phyloP scores from a whole-genome alignment of 768 basidiomycete species.

The Trichaptum fuscoviolaceum region DNA sequence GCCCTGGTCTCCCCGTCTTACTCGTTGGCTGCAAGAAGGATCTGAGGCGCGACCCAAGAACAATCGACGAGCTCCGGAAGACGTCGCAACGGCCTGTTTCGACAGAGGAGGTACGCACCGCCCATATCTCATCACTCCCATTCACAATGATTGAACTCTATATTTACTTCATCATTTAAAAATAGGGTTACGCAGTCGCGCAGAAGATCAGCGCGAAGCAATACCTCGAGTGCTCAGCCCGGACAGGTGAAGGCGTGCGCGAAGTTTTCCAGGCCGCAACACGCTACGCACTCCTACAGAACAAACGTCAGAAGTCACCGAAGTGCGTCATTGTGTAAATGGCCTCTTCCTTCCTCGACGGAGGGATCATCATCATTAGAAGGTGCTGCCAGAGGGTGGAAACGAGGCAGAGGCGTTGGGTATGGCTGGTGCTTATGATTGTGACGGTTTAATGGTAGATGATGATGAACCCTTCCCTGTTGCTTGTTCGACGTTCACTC shows the following conservation, averaged over 20 bases:
- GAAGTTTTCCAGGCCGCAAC: conserved; percentile 99
- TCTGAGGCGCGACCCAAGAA: conserved; percentile 41
- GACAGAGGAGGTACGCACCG: conserved; percentile 29
- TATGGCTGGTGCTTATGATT: neutral
- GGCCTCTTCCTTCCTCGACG: too few relatives aligned
- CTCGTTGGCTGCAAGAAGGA: conserved; percentile 51
- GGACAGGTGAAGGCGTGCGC: conserved; percentile 92
- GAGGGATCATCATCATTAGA: too few relatives aligned
- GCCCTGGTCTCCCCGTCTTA: conserved; percentile 43
- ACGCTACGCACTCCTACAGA: conserved; percentile 75
- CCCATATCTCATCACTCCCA: conserved; percentile 2
- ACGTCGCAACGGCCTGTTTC: conserved; percentile 41
- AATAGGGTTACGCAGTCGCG: conserved; percentile 86
- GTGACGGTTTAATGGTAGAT: neutral
- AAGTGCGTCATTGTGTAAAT: conserved; percentile 40
- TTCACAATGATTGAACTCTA: conserved; percentile 4
- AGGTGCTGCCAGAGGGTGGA: too few relatives aligned
- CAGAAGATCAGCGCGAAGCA: conserved; percentile 96
- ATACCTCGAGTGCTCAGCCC: conserved; percentile 97
- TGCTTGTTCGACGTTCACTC: neutral
- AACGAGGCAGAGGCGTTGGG: neutral
- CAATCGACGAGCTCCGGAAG: conserved; percentile 39
- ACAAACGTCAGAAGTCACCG: conserved; percentile 37
- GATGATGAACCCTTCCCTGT: neutral
- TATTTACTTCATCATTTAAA: conserved; percentile 4